phyloP scores from a whole-genome alignment of 2,329 filamentous ascomycete genomes.

The Capronia coronata region DNA sequence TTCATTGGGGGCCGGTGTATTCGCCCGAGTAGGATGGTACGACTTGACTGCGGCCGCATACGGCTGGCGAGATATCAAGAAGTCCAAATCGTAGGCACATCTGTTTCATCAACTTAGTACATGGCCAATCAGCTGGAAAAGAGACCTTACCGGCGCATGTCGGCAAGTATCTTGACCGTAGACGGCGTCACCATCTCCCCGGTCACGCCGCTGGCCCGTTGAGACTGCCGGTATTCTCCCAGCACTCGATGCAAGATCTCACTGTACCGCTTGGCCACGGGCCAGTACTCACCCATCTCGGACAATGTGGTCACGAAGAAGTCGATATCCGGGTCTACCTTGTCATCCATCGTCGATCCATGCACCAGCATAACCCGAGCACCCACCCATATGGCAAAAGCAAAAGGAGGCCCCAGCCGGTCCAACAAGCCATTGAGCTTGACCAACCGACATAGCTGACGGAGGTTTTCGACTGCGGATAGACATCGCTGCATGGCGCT shows the following conservation, averaged over 20 bases:
- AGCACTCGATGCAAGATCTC: slow-evolving; percentile 73
- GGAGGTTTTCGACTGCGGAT: slow-evolving; percentile 74
- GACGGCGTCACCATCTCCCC: slow-evolving; percentile 71
- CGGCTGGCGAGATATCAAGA: slow-evolving; percentile 79
- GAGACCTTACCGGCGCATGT: slow-evolving; percentile 81
- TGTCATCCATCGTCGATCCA: slow-evolving; percentile 80
- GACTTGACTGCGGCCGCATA: slow-evolving; percentile 27
- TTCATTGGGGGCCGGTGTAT: slow-evolving; percentile 70
- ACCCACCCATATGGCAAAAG: slow-evolving; percentile 87
- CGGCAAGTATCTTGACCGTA: slow-evolving; percentile 77
- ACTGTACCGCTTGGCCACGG: slow-evolving; percentile 76
- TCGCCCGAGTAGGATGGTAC: slow-evolving; percentile 48
- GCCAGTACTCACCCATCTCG: slow-evolving; percentile 77
- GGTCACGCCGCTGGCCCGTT: slow-evolving; percentile 52
- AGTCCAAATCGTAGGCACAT: slow-evolving; percentile 61
- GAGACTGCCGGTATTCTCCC: slow-evolving; percentile 75
- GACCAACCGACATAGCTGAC: slow-evolving; percentile 70
- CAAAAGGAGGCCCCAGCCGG: slow-evolving; percentile 82
- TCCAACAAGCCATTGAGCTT: slow-evolving; percentile 65
- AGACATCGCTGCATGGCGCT: slow-evolving; percentile 78
- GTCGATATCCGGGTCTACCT: slow-evolving; percentile 69
- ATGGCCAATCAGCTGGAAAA: slow-evolving; percentile 7
- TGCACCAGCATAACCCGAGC: slow-evolving; percentile 82
- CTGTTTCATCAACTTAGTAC: slow-evolving; percentile 21
- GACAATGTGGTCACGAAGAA: slow-evolving; percentile 76